These are phyloP conservation scores for Vigna unguiculata DNA, from an alignment of 306 rosid species.

Conservation along the genomic window DNA sequence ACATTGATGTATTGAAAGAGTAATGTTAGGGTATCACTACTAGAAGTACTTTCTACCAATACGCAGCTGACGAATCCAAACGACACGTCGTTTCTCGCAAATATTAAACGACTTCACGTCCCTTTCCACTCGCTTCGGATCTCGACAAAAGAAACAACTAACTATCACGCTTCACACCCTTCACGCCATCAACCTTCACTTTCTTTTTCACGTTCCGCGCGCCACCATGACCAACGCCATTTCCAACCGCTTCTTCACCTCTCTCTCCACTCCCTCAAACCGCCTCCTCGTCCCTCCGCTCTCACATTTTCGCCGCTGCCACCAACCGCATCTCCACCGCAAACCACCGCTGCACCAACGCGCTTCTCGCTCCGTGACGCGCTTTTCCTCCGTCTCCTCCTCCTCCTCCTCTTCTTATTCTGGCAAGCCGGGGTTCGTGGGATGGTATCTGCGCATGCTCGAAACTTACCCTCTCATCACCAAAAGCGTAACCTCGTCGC, in stretches of 20 bases:
- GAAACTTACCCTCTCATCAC: conserved; percentile 58
- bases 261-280: not conserved
- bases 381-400: not conserved
- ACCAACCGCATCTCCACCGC: conserved; percentile 3
- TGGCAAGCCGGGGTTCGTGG: conserved; percentile 55
- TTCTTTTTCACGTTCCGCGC: not conserved
- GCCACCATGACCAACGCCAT: not conserved
- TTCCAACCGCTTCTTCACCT: not conserved
- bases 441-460: conserved; percentile 71
- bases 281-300: not conserved
- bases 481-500: conserved; percentile 64
- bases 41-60: too few species aligned
- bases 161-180: too few species aligned
- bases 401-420: conserved; percentile 44
- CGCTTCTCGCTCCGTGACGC: not conserved
- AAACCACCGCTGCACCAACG: not conserved
- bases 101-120: not conserved
- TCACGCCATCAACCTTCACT: not conserved
- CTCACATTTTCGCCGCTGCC: conserved; percentile 34
- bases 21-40: too few species aligned
- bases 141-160: not conserved
- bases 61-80: too few species aligned
- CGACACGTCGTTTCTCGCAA: too few species aligned
- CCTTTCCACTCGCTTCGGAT: not conserved
- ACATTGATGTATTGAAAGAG: too few species aligned